Evolutionary conservation across 2,329 filamentous ascomycete species (phyloP), one percentile per base, ranked within the genome.

Genomic region (Neonectria punicea): DNA sequence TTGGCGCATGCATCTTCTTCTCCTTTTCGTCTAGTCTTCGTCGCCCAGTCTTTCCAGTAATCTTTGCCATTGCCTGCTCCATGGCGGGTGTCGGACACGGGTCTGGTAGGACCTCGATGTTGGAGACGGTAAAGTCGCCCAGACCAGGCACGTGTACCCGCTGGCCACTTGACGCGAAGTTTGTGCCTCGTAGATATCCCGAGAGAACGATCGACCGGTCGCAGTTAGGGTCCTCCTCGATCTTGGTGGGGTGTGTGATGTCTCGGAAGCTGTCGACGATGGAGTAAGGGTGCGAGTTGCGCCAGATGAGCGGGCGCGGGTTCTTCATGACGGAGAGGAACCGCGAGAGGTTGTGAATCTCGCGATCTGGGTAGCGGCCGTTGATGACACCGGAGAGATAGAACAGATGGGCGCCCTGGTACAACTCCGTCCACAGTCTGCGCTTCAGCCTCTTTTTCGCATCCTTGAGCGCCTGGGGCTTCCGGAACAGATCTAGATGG

Each of bases 281-380:
- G 63, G 93, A 90, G 79, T 99, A 99, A 5, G 95, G 94, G 83
- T 99, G 96, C 1, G 93, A 92, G 78, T 99, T 99, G 65, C 97
- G 88, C 95, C 96, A 99, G 46, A 99, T 86, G 32, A 99, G 84
- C n/a, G 96, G 96, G 64, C 96, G 88, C 5, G 97, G 95, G 77
- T 97, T 99, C 85, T 99, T 99, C 97, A 99, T 99, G 70, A 99
- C 94, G 20, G 93, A 97, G 70, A 99, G 85, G 79, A 99, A 99
- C 60, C 97, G 89, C 14, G 93, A 97, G 58, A 99, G 81, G 76
- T 99, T 99, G 82, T 98, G 93, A 16, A 99, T 90, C 80, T 99
- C 97, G 69, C 97, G 90, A 78, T 99, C 96, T 0, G 96, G 97
- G 75, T 99, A 99, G 68, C 96, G 88, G 46, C 96, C 96, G 78